Conservation (phyloP, 257 asterid genomes). For the Solanum pimpinellifolium region DNA sequence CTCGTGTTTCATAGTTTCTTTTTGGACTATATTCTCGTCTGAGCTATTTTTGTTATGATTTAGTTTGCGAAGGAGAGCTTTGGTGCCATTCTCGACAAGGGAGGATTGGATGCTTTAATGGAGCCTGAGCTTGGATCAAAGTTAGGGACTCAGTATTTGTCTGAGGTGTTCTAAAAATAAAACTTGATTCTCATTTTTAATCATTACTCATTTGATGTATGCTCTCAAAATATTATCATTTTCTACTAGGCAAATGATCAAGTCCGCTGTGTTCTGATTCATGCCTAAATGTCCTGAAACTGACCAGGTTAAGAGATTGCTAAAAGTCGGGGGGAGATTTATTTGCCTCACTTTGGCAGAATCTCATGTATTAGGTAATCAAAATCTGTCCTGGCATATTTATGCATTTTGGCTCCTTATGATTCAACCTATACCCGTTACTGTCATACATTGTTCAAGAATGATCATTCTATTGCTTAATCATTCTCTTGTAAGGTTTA, state of each 20-base stretch:
- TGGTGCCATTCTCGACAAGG: slow-evolving; percentile 72
- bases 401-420: neutral
- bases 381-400: neutral
- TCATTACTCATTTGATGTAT: neutral
- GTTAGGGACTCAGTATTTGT: slow-evolving; percentile 60
- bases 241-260: neutral
- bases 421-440: neutral
- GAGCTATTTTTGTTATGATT: slow-evolving; percentile 5
- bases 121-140: slow-evolving; percentile 79
- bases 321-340: slow-evolving; percentile 65
- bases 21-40: neutral
- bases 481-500: slow-evolving; percentile 34
- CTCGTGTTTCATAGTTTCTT: neutral
- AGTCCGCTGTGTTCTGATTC: slow-evolving; percentile 1
- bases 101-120: slow-evolving; percentile 99
- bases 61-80: slow-evolving; percentile 64
- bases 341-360: slow-evolving; percentile 92
- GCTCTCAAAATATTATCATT: neutral
- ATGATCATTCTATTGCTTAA: neutral
- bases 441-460: neutral
- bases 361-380: slow-evolving; percentile 76
- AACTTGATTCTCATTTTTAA: neutral
- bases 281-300: neutral
- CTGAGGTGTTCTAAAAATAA: slow-evolving; percentile 48
- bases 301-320: slow-evolving; percentile 71